Conservation (phyloP, 1,284 basidiomycete species). For the Cryptococcus maquisensis region DNA sequence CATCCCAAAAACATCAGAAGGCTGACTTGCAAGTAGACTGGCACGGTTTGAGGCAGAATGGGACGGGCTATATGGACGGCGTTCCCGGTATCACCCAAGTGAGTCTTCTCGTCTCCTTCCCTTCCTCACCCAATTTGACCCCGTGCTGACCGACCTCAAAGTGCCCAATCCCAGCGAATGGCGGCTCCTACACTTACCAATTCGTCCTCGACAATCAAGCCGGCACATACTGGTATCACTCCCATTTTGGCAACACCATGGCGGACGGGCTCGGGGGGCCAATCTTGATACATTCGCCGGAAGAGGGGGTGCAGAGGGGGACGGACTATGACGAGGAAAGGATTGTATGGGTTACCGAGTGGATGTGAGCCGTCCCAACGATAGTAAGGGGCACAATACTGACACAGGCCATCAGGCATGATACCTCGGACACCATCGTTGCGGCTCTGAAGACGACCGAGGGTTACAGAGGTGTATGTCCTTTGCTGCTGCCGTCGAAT, state of each 20-base stretch:
- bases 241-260: constrained; percentile 32
- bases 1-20: background rate
- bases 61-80: constrained; percentile 27
- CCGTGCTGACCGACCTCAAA: too few relatives aligned
- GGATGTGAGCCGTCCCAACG: constrained; percentile 29
- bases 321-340: constrained; percentile 25
- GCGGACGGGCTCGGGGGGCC: constrained; percentile 31
- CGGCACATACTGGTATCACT: constrained; percentile 37
- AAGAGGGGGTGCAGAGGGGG: constrained; percentile 20
- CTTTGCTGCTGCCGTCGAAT: background rate
- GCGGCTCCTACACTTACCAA: constrained; percentile 53
- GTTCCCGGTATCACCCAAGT: constrained; percentile 33
- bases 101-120: background rate
- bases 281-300: constrained; percentile 26
- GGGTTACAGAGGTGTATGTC: constrained; percentile 21
- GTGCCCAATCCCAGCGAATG: constrained; percentile 54
- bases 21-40: constrained; percentile 18
- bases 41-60: constrained; percentile 35
- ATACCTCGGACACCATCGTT: constrained; percentile 23
- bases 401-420: too few relatives aligned
- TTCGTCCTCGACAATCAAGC: constrained; percentile 27
- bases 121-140: background rate
- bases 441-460: constrained; percentile 11
- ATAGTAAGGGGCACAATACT: too few relatives aligned
- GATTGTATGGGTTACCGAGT: constrained; percentile 25